Evolutionary conservation across 768 basidiomycete genomes (phyloP).

Genomic region (Rhodotorula toruloides): DNA sequence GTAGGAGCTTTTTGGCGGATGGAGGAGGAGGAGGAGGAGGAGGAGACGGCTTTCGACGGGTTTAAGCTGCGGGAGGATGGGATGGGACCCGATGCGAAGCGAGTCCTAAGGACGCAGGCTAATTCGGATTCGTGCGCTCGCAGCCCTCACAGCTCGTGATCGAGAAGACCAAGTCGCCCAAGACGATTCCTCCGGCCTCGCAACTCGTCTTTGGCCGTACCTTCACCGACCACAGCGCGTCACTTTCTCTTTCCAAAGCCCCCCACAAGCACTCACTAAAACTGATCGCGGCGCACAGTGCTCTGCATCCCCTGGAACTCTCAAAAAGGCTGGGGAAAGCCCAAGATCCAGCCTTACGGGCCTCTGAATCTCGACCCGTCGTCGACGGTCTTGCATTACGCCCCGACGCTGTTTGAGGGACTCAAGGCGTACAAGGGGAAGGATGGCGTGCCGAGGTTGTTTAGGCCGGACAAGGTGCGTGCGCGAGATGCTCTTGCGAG

Average conservation of each 20-base stretch:
- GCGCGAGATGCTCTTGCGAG: not conserved
- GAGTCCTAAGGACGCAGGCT: not conserved
- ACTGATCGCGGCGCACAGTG: constrained; percentile 13
- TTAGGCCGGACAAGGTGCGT: constrained; percentile 65
- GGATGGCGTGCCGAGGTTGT: constrained; percentile 68
- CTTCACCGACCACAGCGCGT: constrained; percentile 51
- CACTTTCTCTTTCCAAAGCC: rapidly evolving
- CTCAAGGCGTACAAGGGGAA: constrained; percentile 83
- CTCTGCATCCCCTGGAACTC: constrained; percentile 58
- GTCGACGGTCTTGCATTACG: constrained; percentile 83
- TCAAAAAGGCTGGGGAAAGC: constrained; percentile 70
- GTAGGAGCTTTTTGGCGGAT: too few relatives aligned
- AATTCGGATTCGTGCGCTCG: not conserved
- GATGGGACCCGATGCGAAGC: too few relatives aligned
- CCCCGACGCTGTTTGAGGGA: constrained; percentile 81
- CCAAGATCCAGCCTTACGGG: constrained; percentile 76
- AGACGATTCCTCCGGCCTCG: constrained; percentile 60
- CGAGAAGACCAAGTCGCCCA: constrained; percentile 51
- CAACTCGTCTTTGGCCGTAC: constrained; percentile 76
- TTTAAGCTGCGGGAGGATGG: too few relatives aligned
- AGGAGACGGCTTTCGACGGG: too few relatives aligned
- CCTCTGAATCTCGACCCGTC: constrained; percentile 71
- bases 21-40: too few relatives aligned
- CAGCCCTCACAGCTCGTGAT: constrained; percentile 35
- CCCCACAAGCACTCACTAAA: not conserved